Evolutionary conservation across 768 basidiomycete species (phyloP).

Genomic region (Mycena metata): DNA sequence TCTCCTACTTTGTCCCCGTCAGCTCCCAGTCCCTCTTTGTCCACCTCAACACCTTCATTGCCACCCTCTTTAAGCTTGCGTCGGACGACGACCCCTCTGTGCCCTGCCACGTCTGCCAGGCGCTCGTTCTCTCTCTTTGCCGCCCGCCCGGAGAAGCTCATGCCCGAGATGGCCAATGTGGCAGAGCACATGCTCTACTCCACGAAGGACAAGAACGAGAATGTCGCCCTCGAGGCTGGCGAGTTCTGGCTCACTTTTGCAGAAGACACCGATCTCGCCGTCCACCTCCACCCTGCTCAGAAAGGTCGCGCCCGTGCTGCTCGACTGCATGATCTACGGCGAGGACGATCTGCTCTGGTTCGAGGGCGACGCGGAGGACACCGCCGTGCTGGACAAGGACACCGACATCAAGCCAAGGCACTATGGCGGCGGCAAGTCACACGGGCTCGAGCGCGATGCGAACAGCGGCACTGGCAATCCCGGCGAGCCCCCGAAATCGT

Average conservation of each 20-base stretch:
- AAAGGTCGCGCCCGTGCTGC: slow-evolving; percentile 94
- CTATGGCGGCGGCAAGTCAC: slow-evolving; percentile 82
- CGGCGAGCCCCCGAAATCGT: slow-evolving; percentile 52
- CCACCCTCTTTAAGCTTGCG: slow-evolving; percentile 93
- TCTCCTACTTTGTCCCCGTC: slow-evolving; percentile 93
- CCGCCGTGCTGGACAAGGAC: slow-evolving; percentile 92
- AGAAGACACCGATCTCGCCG: slow-evolving; percentile 90
- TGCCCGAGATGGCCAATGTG: slow-evolving; percentile 95
- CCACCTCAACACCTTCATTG: slow-evolving; percentile 95
- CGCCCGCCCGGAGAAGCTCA: slow-evolving; percentile 93
- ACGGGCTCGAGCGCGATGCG: slow-evolving; percentile 84
- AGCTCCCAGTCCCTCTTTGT: slow-evolving; percentile 88
- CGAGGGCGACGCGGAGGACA: slow-evolving; percentile 92
- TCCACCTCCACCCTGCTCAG: slow-evolving; percentile 89
- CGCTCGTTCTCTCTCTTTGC: slow-evolving; percentile 93
- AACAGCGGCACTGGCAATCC: slow-evolving; percentile 59
- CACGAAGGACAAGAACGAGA: slow-evolving; percentile 97
- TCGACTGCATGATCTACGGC: slow-evolving; percentile 97
- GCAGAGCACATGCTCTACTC: slow-evolving; percentile 99
- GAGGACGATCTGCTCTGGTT: slow-evolving; percentile 97
- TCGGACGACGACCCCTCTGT: slow-evolving; percentile 95
- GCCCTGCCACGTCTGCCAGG: slow-evolving; percentile 95
- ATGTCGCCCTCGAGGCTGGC: slow-evolving; percentile 96
- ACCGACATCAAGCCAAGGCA: slow-evolving; percentile 97
- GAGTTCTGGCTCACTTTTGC: slow-evolving; percentile 99